Conservation (phyloP, 2,329 filamentous ascomycete species). For the Colletotrichum sp. region DNA sequence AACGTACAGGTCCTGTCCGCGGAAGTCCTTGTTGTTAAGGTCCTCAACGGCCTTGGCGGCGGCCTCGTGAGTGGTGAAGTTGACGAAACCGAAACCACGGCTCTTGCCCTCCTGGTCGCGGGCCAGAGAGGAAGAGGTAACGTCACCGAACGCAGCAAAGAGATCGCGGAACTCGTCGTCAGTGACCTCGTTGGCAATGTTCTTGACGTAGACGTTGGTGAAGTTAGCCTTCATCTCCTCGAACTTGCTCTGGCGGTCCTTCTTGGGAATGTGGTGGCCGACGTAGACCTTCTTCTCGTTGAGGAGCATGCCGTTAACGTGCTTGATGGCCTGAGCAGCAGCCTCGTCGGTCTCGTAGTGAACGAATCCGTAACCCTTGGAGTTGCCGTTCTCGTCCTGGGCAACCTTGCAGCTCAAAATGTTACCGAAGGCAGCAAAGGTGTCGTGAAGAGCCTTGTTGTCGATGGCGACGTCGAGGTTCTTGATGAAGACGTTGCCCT, state of each 20-base stretch:
- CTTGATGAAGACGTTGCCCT: constrained; percentile 99
- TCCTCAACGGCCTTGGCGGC: constrained; percentile 87
- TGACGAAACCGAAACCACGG: constrained; percentile 95
- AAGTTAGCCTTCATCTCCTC: constrained; percentile 99
- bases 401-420: constrained; percentile 99
- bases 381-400: constrained; percentile 94
- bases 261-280: constrained; percentile 99
- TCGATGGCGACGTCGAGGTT: constrained; percentile 98
- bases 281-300: constrained; percentile 99
- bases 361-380: constrained; percentile 98
- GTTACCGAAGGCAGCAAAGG: constrained; percentile 98
- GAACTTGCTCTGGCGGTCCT: constrained; percentile 99
- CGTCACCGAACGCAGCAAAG: constrained; percentile 90
- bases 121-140: constrained; percentile 93
- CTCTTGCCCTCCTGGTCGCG: constrained; percentile 90
- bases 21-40: constrained; percentile 90
- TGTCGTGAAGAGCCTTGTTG: constrained; percentile 99
- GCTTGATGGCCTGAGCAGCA: constrained; percentile 96
- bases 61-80: constrained; percentile 90
- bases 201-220: constrained; percentile 99
- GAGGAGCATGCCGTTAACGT: constrained; percentile 98
- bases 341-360: constrained; percentile 99
- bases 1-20: constrained; percentile 94
- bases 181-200: constrained; percentile 81
- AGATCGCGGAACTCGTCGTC: constrained; percentile 95